These are phyloP conservation scores for Leccinum longicurvipes DNA, from an alignment of 768 basidiomycete genomes.

Conservation along the genomic window DNA sequence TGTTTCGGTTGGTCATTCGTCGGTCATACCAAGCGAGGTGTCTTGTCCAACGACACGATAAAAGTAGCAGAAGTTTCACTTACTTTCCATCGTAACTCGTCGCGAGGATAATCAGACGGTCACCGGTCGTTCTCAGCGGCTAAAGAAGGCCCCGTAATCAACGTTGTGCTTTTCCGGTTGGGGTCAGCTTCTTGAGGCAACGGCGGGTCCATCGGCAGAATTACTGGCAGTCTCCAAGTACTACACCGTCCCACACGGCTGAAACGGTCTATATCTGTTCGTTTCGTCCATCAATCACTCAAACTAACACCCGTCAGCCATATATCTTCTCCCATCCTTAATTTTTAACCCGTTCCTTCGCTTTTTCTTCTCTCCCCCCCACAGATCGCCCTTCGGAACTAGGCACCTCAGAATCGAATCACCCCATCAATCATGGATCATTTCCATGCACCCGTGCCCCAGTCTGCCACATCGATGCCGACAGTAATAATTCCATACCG, in stretches of 20 bases:
- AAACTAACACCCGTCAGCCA: no score
- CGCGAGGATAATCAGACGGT: no score
- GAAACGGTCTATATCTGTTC: constrained; percentile 11
- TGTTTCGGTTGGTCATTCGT: no score
- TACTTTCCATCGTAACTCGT: no score
- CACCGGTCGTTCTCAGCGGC: constrained; percentile 4
- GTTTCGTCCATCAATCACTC: constrained; percentile 1
- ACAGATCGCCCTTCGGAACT: background rate
- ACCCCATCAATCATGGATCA: constrained; percentile 30
- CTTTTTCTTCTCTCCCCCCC: background rate
- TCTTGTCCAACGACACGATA: no score
- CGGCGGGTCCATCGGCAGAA: constrained; percentile 6
- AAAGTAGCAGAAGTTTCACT: no score
- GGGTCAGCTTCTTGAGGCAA: constrained; percentile 9
- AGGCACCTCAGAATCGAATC: background rate
- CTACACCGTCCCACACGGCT: constrained; percentile 1
- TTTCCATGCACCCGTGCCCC: constrained; percentile 21
- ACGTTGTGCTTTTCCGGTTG: no score
- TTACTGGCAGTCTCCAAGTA: background rate
- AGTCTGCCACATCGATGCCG: constrained; percentile 10
- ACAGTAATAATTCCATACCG: constrained; percentile 21
- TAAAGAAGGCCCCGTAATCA: no score
- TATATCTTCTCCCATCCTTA: constrained; percentile 3
- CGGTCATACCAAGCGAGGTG: no score
- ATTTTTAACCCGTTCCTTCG: background rate